Base-by-base conservation (phyloP, 2,329 filamentous ascomycete species). In the Chaetothyriales sp. region DNA sequence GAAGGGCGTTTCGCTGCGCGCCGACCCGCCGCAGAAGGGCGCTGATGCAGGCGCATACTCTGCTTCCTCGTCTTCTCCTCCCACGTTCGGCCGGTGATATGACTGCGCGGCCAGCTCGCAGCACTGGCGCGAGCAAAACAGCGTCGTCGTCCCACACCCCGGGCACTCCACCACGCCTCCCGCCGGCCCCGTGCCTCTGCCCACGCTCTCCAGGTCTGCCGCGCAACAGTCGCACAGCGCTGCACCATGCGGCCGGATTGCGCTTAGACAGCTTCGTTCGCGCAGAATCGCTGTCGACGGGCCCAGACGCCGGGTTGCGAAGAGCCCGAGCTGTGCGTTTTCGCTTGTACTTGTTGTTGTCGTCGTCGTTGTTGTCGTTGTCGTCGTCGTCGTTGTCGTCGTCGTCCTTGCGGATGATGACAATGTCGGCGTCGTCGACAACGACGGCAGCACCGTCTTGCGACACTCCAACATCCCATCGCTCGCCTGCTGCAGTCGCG, bases 181-280 rank as follows among this genome's bases (percentile, higher is more conserved):
- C n/a, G n/a, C 19, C 55, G 51, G 40, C 72, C 67, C 82, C 2
- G 69, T 64, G 57, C 54, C 8, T 65, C 61, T 0, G 13, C 33
- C 15, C 62, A 67, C 37, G 86, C 69, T 0, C 76, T 74, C 0
- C 85, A 86, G 5, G 94, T 75, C 20, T 80, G 78, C 6, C 77
- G 88, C 88, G 66, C 90, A 97, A 13, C 89, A 89, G 67, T 97
- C 90, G 67, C 90, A 97, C 28, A 90, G 77, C 4, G 85, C 76
- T 56, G 94, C 89, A 64, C 94, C 88, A 10, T 92, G 77, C 28
- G 88, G 82, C 64, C 92, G 92, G 60, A 90, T 92, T 46, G 87
- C 89, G 1, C 89, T 95, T 43, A 98, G 72, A 6, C 95, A 77
- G 7, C 89, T 92, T 55, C 84, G 86, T 64, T 98, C 92, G 47